Conservation (phyloP, 176 grass and related monocot species). For the Sorghum bicolor region DNA sequence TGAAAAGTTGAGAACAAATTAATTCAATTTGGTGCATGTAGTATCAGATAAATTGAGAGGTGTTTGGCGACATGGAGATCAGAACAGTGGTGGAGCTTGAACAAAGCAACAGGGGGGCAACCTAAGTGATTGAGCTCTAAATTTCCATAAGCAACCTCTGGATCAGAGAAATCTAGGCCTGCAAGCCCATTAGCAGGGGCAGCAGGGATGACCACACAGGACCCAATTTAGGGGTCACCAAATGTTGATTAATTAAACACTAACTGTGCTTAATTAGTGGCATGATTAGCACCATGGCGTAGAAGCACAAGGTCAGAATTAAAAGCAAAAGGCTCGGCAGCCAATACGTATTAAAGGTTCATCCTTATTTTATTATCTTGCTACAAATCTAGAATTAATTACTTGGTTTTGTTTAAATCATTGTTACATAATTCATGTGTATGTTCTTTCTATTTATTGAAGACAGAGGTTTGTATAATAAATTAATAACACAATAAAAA, state of each 20-base stretch:
- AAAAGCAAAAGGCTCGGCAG: background rate
- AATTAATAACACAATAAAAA: background rate
- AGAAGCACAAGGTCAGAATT: background rate
- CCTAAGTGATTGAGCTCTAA: background rate
- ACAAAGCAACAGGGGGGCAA: background rate
- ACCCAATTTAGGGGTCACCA: background rate
- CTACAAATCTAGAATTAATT: background rate
- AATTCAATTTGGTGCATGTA: background rate
- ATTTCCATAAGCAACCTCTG: too few species aligned
- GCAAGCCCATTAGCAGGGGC: background rate
- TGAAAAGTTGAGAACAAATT: background rate
- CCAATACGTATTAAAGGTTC: background rate
- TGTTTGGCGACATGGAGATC: background rate
- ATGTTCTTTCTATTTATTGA: background rate
- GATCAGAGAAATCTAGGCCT: too few species aligned
- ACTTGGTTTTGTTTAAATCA: background rate
- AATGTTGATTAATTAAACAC: background rate
- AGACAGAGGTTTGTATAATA: background rate
- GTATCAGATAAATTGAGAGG: background rate
- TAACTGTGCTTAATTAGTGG: background rate
- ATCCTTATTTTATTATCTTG: background rate
- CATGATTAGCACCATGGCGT: background rate
- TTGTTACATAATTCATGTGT: background rate
- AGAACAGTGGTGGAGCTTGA: background rate
- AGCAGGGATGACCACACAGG: background rate